Evolutionary conservation across 257 asterid genomes (phyloP).

Genomic region (Jaltomata sinuosa): DNA sequence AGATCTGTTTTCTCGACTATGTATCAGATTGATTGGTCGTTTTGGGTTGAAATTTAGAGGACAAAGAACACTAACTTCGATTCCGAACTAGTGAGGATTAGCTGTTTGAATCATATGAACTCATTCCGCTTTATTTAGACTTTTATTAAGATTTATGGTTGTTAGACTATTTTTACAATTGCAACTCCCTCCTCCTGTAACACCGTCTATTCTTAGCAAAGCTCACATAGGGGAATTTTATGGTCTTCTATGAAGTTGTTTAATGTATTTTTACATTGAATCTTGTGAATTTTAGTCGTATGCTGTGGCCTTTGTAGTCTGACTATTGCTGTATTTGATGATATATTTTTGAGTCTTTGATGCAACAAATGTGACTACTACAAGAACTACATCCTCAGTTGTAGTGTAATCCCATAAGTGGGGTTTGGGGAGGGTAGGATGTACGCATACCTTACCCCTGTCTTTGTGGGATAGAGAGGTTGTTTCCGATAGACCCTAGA

Average conservation of each 20-base stretch:
- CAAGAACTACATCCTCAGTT: no score
- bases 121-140: not conserved
- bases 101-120: not conserved
- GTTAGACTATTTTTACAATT: not conserved
- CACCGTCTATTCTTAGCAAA: not conserved
- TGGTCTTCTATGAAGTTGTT: not conserved
- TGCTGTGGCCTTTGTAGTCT: not conserved
- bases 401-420: no score
- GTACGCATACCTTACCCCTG: no score
- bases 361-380: not conserved
- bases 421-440: no score
- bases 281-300: not conserved
- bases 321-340: not conserved
- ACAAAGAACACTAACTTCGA: not conserved
- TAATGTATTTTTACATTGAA: not conserved
- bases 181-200: not conserved
- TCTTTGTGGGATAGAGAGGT: no score
- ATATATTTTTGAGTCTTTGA: not conserved
- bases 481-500: no score
- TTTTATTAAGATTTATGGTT: not conserved
- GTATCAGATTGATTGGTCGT: not conserved
- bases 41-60: not conserved
- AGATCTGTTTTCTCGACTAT: not conserved
- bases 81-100: not conserved
- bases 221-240: not conserved